These are phyloP conservation scores for Colletotrichum sp. DNA, from an alignment of 2,329 filamentous ascomycete species.

Conservation along the genomic window DNA sequence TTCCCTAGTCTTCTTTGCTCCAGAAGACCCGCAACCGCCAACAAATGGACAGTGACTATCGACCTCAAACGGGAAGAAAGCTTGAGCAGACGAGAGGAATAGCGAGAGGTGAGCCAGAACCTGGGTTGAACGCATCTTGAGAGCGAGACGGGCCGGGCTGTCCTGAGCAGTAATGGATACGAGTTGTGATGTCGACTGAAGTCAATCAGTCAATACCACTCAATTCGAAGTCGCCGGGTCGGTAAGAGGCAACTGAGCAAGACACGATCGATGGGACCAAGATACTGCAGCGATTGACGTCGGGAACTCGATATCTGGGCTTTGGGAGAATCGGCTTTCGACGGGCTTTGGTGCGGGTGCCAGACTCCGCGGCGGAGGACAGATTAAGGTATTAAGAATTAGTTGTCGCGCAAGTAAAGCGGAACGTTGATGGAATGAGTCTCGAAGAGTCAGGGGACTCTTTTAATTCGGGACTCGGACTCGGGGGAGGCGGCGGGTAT, in stretches of 20 bases:
- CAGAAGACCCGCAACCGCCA: constrained; percentile 28
- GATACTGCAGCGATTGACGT: background rate
- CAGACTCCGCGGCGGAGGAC: constrained; percentile 21
- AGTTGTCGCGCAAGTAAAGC: constrained; percentile 8
- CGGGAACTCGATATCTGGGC: background rate
- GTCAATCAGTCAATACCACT: background rate
- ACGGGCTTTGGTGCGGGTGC: constrained; percentile 11
- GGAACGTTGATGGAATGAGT: background rate
- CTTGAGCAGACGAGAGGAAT: constrained; percentile 49
- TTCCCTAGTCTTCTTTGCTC: constrained; percentile 16
- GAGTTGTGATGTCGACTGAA: background rate
- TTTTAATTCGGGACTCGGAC: background rate
- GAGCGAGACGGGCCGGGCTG: constrained; percentile 12
- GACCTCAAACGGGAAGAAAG: constrained; percentile 51
- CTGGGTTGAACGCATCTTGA: constrained; percentile 45
- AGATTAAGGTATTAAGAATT: constrained; percentile 24
- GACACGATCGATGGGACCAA: background rate
- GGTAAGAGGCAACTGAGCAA: background rate
- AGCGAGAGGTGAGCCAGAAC: constrained; percentile 52
- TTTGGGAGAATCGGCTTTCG: background rate
- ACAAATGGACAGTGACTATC: constrained; percentile 33
- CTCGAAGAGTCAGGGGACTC: background rate
- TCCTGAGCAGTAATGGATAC: background rate
- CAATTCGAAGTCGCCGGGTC: background rate
- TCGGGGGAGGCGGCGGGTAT: background rate